Evolutionary conservation across 345 rosid species (phyloP).

Genomic region (Passiflora organensis): DNA sequence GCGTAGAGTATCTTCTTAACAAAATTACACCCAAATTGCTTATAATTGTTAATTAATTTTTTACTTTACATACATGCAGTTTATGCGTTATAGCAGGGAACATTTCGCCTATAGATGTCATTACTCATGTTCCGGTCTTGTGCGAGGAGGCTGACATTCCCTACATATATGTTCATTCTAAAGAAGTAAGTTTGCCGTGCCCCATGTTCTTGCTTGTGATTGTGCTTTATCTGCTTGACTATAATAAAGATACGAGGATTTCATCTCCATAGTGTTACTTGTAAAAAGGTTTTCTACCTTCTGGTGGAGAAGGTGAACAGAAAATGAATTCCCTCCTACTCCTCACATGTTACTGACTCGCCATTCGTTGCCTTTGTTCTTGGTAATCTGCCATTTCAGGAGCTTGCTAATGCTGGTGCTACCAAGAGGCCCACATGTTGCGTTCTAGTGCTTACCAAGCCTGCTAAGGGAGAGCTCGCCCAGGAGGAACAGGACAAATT

Average conservation of each 20-base stretch:
- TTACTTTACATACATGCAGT: conserved; percentile 33
- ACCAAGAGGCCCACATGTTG: conserved; percentile 97
- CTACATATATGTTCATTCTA: conserved; percentile 76
- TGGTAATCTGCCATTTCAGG: conserved; percentile 39
- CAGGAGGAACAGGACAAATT: conserved; percentile 64
- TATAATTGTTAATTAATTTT: neutral
- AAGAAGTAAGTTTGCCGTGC: conserved; percentile 55
- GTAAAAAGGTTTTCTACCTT: neutral
- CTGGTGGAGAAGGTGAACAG: no score
- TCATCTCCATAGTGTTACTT: neutral
- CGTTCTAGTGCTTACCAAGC: conserved; percentile 75
- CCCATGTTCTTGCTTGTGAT: neutral
- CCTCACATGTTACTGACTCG: neutral
- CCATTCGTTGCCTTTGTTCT: neutral
- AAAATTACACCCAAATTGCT: neutral
- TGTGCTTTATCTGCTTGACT: neutral
- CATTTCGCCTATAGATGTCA: conserved; percentile 95
- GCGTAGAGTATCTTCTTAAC: neutral
- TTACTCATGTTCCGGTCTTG: conserved; percentile 86
- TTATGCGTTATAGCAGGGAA: conserved; percentile 93
- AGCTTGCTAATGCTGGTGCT: conserved; percentile 86
- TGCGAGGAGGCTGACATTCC: conserved; percentile 87
- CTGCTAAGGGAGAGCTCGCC: conserved; percentile 67
- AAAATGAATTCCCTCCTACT: neutral
- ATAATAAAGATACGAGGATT: neutral